phyloP scores from a whole-genome alignment of 306 rosid genomes.

The Mucuna pruriens region DNA sequence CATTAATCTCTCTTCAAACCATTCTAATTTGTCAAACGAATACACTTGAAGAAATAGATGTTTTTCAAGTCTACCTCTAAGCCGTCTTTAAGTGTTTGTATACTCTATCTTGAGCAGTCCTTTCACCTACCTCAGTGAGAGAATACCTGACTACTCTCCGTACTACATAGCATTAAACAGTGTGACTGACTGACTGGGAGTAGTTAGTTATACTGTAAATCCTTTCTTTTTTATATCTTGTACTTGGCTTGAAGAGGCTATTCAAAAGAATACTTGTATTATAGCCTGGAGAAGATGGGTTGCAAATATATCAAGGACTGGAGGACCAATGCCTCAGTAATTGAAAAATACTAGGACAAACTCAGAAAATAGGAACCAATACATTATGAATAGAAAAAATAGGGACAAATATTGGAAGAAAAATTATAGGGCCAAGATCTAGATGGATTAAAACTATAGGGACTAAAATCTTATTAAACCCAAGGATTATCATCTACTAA shows the following conservation, averaged over 20 bases:
- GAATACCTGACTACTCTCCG: not conserved
- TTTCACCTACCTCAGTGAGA: not conserved
- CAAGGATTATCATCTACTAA: slow-evolving; percentile 3
- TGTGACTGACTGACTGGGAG: not conserved
- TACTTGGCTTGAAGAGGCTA: not conserved
- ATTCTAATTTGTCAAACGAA: not conserved
- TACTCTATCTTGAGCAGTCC: not conserved
- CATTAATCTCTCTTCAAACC: not conserved
- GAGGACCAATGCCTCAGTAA: not conserved
- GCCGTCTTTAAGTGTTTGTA: not conserved
- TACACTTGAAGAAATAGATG: not conserved
- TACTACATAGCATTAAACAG: not conserved
- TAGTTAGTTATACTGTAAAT: too few relatives aligned
- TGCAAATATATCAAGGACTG: too few relatives aligned
- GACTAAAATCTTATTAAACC: slow-evolving; percentile 1
- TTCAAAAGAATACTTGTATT: too few relatives aligned
- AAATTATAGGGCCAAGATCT: not conserved
- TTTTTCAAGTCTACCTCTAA: not conserved
- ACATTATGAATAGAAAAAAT: not conserved
- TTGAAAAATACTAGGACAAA: not conserved
- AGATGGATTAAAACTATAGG: not conserved
- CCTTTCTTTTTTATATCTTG: not conserved
- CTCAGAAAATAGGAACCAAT: not conserved
- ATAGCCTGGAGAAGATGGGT: too few relatives aligned
- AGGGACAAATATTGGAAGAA: not conserved